Conservation (phyloP, 768 basidiomycete genomes). For the Hericium alpestre region DNA sequence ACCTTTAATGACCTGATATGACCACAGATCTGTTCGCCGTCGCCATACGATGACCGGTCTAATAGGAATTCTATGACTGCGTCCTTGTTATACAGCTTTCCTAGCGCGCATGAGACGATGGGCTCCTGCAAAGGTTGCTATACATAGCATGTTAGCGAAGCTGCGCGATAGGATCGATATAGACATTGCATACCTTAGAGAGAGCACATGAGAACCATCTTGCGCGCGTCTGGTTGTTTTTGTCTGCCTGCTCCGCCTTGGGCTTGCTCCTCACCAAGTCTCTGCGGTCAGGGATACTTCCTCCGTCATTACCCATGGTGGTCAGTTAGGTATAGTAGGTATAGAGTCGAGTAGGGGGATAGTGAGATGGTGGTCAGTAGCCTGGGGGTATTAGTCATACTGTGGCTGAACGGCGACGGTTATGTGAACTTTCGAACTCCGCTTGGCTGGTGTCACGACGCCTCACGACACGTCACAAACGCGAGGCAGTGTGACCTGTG, state of each 20-base stretch:
- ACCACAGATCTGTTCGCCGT: slow-evolving; percentile 86
- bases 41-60: slow-evolving; percentile 75
- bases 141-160: neutral
- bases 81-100: slow-evolving; percentile 95
- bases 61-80: slow-evolving; percentile 84
- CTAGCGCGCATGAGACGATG: slow-evolving; percentile 82
- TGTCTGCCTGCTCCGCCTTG: slow-evolving; percentile 85
- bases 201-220: slow-evolving; percentile 91
- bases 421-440: neutral
- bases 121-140: slow-evolving; percentile 83
- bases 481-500: neutral
- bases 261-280: slow-evolving; percentile 66
- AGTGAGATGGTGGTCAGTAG: neutral
- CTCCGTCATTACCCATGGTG: slow-evolving; percentile 79
- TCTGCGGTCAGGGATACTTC: slow-evolving; percentile 76
- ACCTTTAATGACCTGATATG: slow-evolving; percentile 89
- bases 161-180: neutral
- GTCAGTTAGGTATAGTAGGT: neutral
- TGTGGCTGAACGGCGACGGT: neutral
- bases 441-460: neutral
- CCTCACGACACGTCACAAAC: slow-evolving; percentile 1
- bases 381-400: neutral
- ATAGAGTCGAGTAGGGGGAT: neutral
- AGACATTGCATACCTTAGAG: slow-evolving; percentile 74
- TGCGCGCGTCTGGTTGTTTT: slow-evolving; percentile 78